These are phyloP conservation scores for Grigorovia jiainica DNA, from an alignment of 805 yeast species.

Conservation along the genomic window DNA sequence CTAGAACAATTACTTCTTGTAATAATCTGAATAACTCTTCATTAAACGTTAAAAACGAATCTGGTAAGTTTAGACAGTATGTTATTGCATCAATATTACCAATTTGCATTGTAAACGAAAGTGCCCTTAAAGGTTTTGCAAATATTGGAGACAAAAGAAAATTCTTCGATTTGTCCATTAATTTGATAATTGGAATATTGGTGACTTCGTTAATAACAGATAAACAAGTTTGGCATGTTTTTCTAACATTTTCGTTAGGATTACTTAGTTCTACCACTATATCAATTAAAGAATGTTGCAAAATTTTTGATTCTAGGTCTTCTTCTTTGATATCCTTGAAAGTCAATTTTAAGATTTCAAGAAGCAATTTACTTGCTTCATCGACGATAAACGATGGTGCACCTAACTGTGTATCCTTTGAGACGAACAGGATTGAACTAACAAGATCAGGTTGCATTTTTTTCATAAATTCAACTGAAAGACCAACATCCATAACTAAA, in stretches of 20 bases:
- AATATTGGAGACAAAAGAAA: slow-evolving; percentile 85
- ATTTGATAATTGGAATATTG: slow-evolving; percentile 54
- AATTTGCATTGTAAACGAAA: slow-evolving; percentile 97
- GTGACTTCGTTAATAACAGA: slow-evolving; percentile 61
- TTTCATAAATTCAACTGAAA: slow-evolving; percentile 66
- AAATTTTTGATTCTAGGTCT: slow-evolving; percentile 53
- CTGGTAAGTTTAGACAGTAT: slow-evolving; percentile 72
- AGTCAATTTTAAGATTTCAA: slow-evolving; percentile 55
- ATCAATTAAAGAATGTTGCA: slow-evolving; percentile 77
- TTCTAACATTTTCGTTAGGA: slow-evolving; percentile 73
- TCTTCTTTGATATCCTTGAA: slow-evolving; percentile 52
- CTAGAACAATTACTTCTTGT: slow-evolving; percentile 85
- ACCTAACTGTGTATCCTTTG: slow-evolving; percentile 81
- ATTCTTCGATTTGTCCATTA: slow-evolving; percentile 76
- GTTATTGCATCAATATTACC: slow-evolving; percentile 98
- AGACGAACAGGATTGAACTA: slow-evolving; percentile 78
- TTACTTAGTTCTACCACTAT: slow-evolving; percentile 88
- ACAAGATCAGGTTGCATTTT: slow-evolving; percentile 76
- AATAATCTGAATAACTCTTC: slow-evolving; percentile 81
- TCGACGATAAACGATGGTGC: slow-evolving; percentile 74
- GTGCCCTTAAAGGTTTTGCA: slow-evolving; percentile 91
- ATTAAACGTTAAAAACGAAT: slow-evolving; percentile 73
- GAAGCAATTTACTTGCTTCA: slow-evolving; percentile 59
- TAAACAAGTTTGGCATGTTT: slow-evolving; percentile 68
- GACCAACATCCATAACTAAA: slow-evolving; percentile 54